Base-by-base conservation (phyloP, 768 basidiomycete species). In the Leccinum boreale region DNA sequence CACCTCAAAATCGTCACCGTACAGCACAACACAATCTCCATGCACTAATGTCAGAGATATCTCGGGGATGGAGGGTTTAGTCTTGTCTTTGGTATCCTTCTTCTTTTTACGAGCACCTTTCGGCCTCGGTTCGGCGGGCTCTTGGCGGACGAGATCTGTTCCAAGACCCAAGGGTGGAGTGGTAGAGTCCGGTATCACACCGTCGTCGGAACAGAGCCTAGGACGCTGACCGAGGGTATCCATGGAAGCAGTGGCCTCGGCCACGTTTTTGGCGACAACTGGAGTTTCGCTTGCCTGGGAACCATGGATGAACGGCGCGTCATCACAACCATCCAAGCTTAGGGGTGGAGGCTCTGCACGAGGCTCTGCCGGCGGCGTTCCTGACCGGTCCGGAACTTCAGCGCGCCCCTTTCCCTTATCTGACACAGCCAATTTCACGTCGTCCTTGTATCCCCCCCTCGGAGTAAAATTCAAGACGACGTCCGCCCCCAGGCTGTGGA, bases 1-100 rank as follows among this genome's bases (percentile, higher is more conserved):
- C 65, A 77, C 77, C 68, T 78, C 75, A 53, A 75, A 77, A 46
- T 73, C 74, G 52, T 74, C 77, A 10, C 78, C 77, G 3, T 8
- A 61, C 6, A 78, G 65, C 39, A 78, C 48, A 2, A 74, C 60
- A 51, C 70, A 65, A 63, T 78, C 77, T 0, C 78, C 76, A 55
- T 79, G 77, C 8, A 76, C 70, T 39, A 78, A 64, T 19, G 72
- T 76, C 53, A 76, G 36, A 17, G 70, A 64, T 21, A 72, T 65
- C 47, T 62, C 53, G 14, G 64, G 65, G 8, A 51, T 44, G 12
- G 58, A 44, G 15, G 57, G 21, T 59, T 65, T 63, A 50, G 2
- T 59, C 59, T 60, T 70, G 51, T 60, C 55, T 29, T 62, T 62
- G n/a, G 12, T 24, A 51, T 42, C 50, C 23, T 70, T 71, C 23